A percentile compares a stretch with the other conserved stretches of the same genome.
Conservation (phyloP, 176 grass and related monocot species). For the Rhipidocladum racemiflorum region DNA sequence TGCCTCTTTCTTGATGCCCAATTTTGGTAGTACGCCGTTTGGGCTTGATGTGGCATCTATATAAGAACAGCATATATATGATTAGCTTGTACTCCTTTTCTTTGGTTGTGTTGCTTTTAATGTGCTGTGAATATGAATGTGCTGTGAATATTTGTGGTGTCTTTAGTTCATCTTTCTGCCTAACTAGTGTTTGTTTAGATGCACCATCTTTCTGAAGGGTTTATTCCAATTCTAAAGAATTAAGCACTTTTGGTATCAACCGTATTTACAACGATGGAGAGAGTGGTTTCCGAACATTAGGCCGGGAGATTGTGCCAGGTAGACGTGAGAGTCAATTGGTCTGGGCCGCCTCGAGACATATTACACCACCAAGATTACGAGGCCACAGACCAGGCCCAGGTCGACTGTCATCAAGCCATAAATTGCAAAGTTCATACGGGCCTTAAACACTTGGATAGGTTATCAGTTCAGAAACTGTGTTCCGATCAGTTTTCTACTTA, state of each 20-base stretch:
- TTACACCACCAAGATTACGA: not conserved
- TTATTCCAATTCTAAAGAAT: slow-evolving; percentile 18
- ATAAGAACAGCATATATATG: not conserved
- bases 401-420: not conserved
- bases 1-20: not conserved
- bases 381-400: not conserved
- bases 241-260: slow-evolving; percentile 21
- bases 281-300: not conserved
- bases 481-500: not conserved
- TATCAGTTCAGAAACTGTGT: not conserved
- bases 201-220: not conserved
- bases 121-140: slow-evolving; percentile 16
- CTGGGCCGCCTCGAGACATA: not conserved
- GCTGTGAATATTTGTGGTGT: slow-evolving; percentile 18
- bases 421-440: not conserved
- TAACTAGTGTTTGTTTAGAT: not conserved
- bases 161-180: slow-evolving; percentile 13
- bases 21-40: not conserved
- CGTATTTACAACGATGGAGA: not conserved
- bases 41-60: slow-evolving; percentile 6
- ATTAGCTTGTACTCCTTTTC: not conserved
- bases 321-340: not conserved
- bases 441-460: not conserved
- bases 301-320: not conserved
- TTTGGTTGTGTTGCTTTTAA: not conserved